phyloP scores from a whole-genome alignment of 768 basidiomycete genomes.

The Mycena latifolia region DNA sequence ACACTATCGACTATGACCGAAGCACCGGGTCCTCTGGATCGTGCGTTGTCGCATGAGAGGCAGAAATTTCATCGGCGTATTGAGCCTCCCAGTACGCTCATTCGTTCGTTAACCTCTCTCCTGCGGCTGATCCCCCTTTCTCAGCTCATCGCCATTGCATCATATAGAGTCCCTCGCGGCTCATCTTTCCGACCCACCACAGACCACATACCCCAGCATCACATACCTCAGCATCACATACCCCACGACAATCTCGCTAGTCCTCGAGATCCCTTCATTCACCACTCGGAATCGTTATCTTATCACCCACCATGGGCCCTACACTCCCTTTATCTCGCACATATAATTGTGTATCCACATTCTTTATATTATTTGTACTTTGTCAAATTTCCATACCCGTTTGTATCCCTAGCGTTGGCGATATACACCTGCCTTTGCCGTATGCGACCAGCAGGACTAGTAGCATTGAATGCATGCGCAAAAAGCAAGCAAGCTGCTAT shows the following conservation, averaged over 20 bases:
- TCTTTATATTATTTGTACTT: conserved; percentile 3
- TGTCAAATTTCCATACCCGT: background rate
- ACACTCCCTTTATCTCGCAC: conserved; percentile 3
- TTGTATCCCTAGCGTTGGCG: background rate
- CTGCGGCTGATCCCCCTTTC: background rate
- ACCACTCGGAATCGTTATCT: background rate
- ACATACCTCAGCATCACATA: conserved; percentile 12
- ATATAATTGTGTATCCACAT: conserved; percentile 12
- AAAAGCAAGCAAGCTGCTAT: too few species aligned
- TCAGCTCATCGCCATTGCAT: background rate
- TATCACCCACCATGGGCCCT: background rate
- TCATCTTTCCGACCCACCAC: background rate
- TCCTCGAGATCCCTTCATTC: background rate
- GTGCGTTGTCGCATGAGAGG: conserved; percentile 23
- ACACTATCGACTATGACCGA: conserved; percentile 22
- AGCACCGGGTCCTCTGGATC: conserved; percentile 22
- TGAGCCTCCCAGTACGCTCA: background rate
- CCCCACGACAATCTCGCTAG: conserved; percentile 20
- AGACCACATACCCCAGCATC: background rate
- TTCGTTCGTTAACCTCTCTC: too few species aligned
- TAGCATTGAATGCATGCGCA: too few species aligned
- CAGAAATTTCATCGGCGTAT: background rate
- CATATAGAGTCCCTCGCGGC: background rate
- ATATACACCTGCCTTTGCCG: background rate
- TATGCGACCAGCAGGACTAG: background rate